Base-by-base conservation (phyloP, 2,329 filamentous ascomycete genomes). In the Ophiocordyceps unilateralis region DNA sequence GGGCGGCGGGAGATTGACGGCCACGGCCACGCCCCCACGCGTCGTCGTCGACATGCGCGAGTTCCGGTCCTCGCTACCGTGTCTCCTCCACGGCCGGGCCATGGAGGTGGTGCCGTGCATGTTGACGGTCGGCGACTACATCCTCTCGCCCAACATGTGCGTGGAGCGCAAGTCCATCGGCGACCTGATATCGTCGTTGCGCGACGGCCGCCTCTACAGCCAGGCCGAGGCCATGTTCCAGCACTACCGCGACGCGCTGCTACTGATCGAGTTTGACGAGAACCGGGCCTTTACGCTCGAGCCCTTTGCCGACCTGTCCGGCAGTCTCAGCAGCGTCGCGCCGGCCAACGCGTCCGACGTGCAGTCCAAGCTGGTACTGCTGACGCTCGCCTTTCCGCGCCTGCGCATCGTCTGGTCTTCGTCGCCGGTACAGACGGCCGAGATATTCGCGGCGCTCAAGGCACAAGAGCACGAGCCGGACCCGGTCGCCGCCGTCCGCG, bases 261-360 rank as follows among this genome's bases (percentile, higher is more conserved):
- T 98, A 7, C 75, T 98, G 39, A 96, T 98, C 55, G 91, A 98
- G 61, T 98, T 98, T 59, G 88, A 95, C 58, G 83, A 93, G 57
- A 89, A 93, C 65, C 95, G 93, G 60, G 89, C 85, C 4, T 98
- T 98, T 61, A 96, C 88, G 1, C 78, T 98, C 15, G 91, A 89
- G 58, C 82, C 83, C 0, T 73, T 86, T 53, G 79, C 80, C 41
- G 79, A 83, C 61, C 54, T 81, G 43, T 70, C 71, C 9, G 69
- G 75, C n/a, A 76, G 71, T 43, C 59, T 79, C n/a, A n/a, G n/a
- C n/a, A n/a, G n/a, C 47, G 71, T 82, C 41, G 76, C 77, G 43
- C 72, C 80, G 0, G 67, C 69, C 40, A 63, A 67, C 47, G 60
- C 65, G 9, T 81, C 81, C 30, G 91, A 95, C 55, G 69, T 95